A percentile compares a stretch with the other conserved stretches of the same genome.
Evolutionary conservation across 2,329 filamentous ascomycete species (phyloP).

Genomic region (Cladosporium austrohemisphaericum): DNA sequence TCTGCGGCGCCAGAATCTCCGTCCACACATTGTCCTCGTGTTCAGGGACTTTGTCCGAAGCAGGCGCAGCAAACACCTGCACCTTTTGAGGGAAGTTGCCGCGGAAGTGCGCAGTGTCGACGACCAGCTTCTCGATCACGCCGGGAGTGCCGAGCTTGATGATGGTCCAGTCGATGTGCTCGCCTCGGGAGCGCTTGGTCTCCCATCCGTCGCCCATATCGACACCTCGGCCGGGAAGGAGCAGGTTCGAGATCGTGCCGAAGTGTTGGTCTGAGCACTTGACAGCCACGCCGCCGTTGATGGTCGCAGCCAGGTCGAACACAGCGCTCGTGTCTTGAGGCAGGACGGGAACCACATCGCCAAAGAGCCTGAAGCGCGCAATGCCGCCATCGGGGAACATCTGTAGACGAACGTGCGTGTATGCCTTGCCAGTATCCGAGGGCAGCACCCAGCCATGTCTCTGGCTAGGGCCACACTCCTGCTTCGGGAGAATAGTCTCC

Average conservation of each 20-base stretch:
- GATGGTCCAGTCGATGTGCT: constrained; percentile 78
- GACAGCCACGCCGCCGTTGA: constrained; percentile 73
- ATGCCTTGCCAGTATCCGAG: constrained; percentile 57
- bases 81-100: constrained; percentile 81
- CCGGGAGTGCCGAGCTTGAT: constrained; percentile 67
- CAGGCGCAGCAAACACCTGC: constrained; percentile 58
- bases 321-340: constrained; percentile 61
- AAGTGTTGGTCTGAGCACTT: constrained; percentile 82
- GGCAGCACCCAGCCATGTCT: constrained; percentile 69
- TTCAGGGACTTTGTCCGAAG: constrained; percentile 52
- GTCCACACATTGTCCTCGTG: constrained; percentile 61
- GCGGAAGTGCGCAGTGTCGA: constrained; percentile 79
- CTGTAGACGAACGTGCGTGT: constrained; percentile 74
- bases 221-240: constrained; percentile 72
- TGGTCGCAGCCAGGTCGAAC: constrained; percentile 72
- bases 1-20: constrained; percentile 63
- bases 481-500: constrained; percentile 66
- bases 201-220: constrained; percentile 92
- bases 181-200: constrained; percentile 68
- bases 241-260: constrained; percentile 73
- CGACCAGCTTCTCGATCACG: constrained; percentile 61
- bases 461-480: constrained; percentile 70
- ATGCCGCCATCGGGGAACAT: constrained; percentile 88
- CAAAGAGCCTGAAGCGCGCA: constrained; percentile 73
- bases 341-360: constrained; percentile 71